Percentiles rank a stretch among this genome's conserved stretches.
phyloP scores from a whole-genome alignment of 2,329 filamentous ascomycete genomes.

The Verticillium isaacii region DNA sequence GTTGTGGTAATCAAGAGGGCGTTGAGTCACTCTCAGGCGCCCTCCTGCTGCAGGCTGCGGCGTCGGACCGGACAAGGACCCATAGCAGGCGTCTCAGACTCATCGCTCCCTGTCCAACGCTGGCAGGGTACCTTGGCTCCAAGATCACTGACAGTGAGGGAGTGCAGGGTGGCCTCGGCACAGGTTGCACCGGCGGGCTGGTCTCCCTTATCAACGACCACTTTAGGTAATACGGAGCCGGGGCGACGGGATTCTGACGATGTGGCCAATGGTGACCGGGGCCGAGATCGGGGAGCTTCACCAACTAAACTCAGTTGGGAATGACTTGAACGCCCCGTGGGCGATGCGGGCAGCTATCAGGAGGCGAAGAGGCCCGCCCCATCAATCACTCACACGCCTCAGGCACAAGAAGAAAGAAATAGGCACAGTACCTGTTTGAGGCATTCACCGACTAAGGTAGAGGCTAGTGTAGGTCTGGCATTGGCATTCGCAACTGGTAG shows the following conservation, averaged over 20 bases:
- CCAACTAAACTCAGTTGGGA: conserved; percentile 5
- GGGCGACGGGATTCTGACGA: conserved; percentile 1
- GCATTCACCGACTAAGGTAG: conserved; percentile 5
- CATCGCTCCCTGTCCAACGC: too few species aligned
- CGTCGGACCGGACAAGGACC: neutral
- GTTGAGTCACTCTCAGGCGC: neutral
- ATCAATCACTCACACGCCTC: neutral
- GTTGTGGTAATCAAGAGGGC: neutral
- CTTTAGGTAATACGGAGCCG: conserved; percentile 12
- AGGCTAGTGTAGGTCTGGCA: conserved; percentile 1
- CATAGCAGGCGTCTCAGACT: too few species aligned
- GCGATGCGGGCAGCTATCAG: conserved; percentile 3
- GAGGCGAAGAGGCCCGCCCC: neutral
- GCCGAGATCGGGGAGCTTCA: conserved; percentile 13
- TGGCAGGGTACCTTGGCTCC: neutral
- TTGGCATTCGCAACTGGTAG: neutral
- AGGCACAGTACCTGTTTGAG: neutral
- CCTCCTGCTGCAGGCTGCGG: neutral
- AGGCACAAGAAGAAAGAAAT: neutral
- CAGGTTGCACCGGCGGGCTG: conserved; percentile 6
- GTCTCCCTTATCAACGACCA: conserved; percentile 11
- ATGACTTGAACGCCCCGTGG: conserved; percentile 6
- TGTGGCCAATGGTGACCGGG: conserved; percentile 4
- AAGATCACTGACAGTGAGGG: neutral
- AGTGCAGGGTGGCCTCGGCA: neutral